Evolutionary conservation across 1,284 basidiomycete species (phyloP).

Genomic region (Fomitopsis pinicola): DNA sequence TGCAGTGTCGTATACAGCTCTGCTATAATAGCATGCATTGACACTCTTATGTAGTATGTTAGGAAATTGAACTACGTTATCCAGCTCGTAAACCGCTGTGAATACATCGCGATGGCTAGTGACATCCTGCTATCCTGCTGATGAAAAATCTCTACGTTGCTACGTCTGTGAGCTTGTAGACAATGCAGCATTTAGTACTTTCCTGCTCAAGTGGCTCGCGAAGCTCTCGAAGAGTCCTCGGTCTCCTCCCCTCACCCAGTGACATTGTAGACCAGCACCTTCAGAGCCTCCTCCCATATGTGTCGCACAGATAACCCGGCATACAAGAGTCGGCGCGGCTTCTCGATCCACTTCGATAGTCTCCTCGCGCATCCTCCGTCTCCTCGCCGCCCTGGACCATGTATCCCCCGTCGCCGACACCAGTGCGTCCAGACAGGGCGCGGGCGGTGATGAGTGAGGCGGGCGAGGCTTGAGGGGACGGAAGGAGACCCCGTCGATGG

Average conservation of each 20-base stretch:
- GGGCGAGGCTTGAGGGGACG: conserved; percentile 2
- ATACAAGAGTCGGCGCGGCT: conserved; percentile 13
- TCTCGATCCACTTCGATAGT: conserved; percentile 8
- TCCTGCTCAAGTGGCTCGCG: conserved; percentile 50
- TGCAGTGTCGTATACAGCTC: no score
- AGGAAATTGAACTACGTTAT: no score
- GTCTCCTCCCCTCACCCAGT: conserved; percentile 65
- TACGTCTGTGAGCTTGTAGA: not conserved
- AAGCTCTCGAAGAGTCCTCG: conserved; percentile 65
- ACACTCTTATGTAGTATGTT: no score
- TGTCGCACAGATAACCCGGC: conserved; percentile 22
- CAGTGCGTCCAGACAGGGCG: conserved; percentile 20
- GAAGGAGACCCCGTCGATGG: conserved; percentile 30
- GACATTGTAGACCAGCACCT: conserved; percentile 35
- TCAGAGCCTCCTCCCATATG: not conserved
- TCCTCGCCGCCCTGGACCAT: conserved; percentile 72
- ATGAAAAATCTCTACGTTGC: no score
- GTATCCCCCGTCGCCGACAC: conserved; percentile 52
- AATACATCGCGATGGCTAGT: no score
- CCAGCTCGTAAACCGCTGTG: no score
- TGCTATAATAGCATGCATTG: no score
- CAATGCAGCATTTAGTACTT: conserved; percentile 23
- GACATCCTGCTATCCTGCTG: no score
- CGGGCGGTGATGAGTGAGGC: not conserved
- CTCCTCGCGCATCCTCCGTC: conserved; percentile 31